Base-by-base conservation (phyloP, 176 grass and related monocot genomes). In the Eleusine coracana region DNA sequence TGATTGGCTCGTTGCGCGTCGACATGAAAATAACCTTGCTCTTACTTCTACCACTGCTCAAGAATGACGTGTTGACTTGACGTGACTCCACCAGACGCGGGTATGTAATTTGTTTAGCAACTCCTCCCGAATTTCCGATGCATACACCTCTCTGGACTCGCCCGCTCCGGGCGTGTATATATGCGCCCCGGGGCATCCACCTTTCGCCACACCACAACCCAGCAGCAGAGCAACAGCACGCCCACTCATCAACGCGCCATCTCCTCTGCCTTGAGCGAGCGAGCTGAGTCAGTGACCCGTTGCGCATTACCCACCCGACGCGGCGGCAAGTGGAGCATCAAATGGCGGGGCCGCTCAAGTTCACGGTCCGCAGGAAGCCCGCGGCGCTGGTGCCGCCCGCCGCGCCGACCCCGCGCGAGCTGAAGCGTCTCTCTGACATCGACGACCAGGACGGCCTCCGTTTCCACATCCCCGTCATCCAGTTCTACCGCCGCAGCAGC, bases 371-470 rank as follows among this genome's bases (percentile, higher is more conserved):
- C 18, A 81, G 90, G 71, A 49, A 21, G 23, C 51, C 82, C 14
- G 71, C 90, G 44, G 83, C 50, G 86, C 88, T 96, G 86, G 93
- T 96, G 59, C 23, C 66, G 79, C 93, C 93, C 73, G 82, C 90
- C 20, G 23, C 75, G 6, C 45, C 74, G 45, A 96, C 93, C 15
- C 93, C 93, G 1, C 23, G 63, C 0, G 93, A 91, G 80, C 79
- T 96, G 83, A 96, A 96, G 89, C 88, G 86, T 29, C 90, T 96
- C 0, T 96, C 93, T 3, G 90, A 96, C 88, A 93, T 96, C 86
- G 93, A 96, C 73, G 93, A 96, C 88, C 93, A 96, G 82, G 93
- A 96, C 73, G 90, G 90, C 0, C 82, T 96, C 51, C 90, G 93
- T 10, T 96, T 96, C 86, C 93, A 96, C 71, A 85, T 96, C 76